Base-by-base conservation (phyloP, 306 rosid genomes). In the Cicer cuneatum region DNA sequence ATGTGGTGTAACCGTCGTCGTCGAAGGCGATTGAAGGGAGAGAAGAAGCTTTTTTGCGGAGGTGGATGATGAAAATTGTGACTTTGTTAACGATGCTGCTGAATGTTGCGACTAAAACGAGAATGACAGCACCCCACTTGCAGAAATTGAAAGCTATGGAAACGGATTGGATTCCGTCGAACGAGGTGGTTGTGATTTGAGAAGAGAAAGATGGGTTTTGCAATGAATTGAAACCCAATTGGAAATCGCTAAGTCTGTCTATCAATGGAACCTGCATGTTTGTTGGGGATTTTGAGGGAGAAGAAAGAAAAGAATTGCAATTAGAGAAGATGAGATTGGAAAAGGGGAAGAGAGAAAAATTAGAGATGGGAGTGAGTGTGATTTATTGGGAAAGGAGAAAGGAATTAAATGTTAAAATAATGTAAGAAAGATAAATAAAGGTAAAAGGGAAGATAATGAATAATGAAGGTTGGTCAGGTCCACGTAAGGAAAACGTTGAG, bases 41-140 rank as follows among this genome's bases (percentile, higher is more conserved):
- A 33, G 88, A 57, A 11, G 66, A 51, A 8, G 77, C 64, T 16
- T 45, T 49, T 47, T 58, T 74, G n/a, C 74, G 88, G 48, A 86
- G 66, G 18, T 79, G 54, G 6, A 80, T 41, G 53, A 87, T 58
- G 47, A 89, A 41, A 10, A 90, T 11, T 78, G 87, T 89, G 77
- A 94, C 39, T 62, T 84, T 78, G 39, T 76, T 85, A 54, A 90
- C 58, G 9, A 92, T 76, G 78, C 93, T 81, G 21, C 90, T 80
- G 35, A 90, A 79, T 43, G 96, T 85, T 8, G 97, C 96, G 4
- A 88, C 78, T 0, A 91, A 14, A 8, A 96, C 96, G 21, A 94
- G 79, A 72, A 94, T 80, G 1, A 94, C 46, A 43, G 98, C 99
- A 11, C 99, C 86, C 99, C 97, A 92, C 81, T 85, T 89, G 82